Conservation (phyloP, 2,329 filamentous ascomycete species). For the Fusarium torreyae region DNA sequence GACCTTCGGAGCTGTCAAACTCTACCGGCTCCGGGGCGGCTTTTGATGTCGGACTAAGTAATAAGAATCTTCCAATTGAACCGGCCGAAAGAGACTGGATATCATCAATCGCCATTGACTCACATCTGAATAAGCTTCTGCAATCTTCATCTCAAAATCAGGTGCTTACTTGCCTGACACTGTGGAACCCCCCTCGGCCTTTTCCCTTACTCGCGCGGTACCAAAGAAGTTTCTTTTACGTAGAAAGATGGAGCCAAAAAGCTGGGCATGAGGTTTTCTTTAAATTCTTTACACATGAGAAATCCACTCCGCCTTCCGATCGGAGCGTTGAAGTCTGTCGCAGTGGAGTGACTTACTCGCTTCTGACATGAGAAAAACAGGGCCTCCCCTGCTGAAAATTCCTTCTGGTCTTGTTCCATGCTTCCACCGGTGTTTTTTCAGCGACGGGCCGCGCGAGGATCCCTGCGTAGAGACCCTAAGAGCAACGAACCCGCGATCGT, state of each 20-base stretch:
- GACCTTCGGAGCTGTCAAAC: not conserved
- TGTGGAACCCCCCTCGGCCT: slow-evolving; percentile 24
- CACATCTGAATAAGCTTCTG: slow-evolving; percentile 5
- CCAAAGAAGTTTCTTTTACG: slow-evolving; percentile 43
- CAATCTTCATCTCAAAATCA: slow-evolving; percentile 2
- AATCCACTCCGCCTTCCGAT: slow-evolving; percentile 30
- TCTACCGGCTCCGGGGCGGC: slow-evolving; percentile 7
- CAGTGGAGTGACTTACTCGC: slow-evolving; percentile 27
- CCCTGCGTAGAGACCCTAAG: slow-evolving; percentile 4
- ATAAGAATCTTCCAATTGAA: not conserved
- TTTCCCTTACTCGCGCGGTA: slow-evolving; percentile 17
- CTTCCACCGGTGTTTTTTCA: not conserved
- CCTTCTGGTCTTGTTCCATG: slow-evolving; percentile 27
- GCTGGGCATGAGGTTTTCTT: slow-evolving; percentile 32
- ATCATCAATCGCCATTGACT: too few species aligned
- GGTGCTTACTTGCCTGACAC: slow-evolving; percentile 1
- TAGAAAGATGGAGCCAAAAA: slow-evolving; percentile 42
- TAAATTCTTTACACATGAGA: slow-evolving; percentile 16
- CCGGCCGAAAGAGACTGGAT: not conserved
- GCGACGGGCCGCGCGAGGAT: slow-evolving; percentile 10
- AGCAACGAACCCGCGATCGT: not conserved
- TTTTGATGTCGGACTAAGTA: not conserved
- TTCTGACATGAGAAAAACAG: slow-evolving; percentile 36
- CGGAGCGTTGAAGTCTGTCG: slow-evolving; percentile 12
- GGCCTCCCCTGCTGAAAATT: slow-evolving; percentile 1